Evolutionary conservation across 176 grass and related monocot species (phyloP).

Genomic region (Phragmites australis): DNA sequence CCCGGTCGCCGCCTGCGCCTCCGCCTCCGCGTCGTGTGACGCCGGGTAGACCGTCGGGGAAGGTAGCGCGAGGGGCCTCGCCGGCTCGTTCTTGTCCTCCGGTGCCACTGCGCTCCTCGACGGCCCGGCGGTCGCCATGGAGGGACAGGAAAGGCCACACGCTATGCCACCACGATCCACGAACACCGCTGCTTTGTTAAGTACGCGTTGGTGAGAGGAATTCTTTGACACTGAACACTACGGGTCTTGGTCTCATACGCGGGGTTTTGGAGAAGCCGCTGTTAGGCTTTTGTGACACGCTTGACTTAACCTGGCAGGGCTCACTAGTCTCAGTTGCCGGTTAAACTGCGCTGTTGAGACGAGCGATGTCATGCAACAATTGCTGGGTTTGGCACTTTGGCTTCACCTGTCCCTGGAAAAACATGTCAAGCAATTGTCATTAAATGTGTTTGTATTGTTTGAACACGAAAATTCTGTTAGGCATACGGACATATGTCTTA

Average conservation of each 20-base stretch:
- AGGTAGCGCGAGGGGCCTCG: constrained; percentile 32
- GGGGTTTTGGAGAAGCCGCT: neutral
- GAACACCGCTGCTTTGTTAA: neutral
- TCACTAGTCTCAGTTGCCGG: neutral
- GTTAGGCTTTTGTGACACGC: neutral
- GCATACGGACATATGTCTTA: no score
- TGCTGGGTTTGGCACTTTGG: neutral
- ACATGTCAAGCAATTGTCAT: neutral
- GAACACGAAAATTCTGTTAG: no score
- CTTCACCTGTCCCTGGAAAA: neutral
- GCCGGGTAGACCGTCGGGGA: constrained; percentile 50
- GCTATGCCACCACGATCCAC: neutral
- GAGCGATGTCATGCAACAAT: neutral
- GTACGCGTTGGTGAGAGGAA: neutral
- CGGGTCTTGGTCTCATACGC: constrained; percentile 13
- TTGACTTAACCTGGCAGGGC: neutral
- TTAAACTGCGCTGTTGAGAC: neutral
- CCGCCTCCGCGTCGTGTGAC: constrained; percentile 5
- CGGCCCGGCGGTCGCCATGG: constrained; percentile 29
- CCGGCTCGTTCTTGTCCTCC: constrained; percentile 21
- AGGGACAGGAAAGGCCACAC: neutral
- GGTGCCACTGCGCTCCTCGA: neutral
- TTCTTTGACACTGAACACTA: neutral
- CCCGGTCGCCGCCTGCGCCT: constrained; percentile 3
- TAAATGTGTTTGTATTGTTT: neutral